These are phyloP conservation scores for Neonectria faginata DNA, from an alignment of 2,329 filamentous ascomycete species.

Conservation along the genomic window DNA sequence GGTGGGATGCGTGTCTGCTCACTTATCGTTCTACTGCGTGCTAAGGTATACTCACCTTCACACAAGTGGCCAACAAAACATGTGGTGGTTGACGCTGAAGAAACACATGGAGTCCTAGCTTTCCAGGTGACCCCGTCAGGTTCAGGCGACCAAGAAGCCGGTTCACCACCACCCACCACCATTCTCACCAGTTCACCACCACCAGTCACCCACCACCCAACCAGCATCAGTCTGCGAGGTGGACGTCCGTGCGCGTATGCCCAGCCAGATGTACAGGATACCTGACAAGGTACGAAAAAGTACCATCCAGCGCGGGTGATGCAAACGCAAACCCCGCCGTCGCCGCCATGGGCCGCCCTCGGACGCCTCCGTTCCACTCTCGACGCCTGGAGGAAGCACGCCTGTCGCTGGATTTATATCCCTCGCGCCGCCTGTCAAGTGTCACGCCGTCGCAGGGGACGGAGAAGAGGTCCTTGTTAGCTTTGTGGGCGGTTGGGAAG, in stretches of 20 bases:
- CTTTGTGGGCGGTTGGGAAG: background rate
- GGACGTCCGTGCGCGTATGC: slow-evolving; percentile 9
- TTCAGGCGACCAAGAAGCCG: slow-evolving; percentile 24
- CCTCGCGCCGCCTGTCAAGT: slow-evolving; percentile 9
- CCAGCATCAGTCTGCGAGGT: background rate
- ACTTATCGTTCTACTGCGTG: background rate
- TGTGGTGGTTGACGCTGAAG: background rate
- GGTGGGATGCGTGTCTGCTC: background rate
- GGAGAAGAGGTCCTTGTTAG: background rate
- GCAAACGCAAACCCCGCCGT: slow-evolving; percentile 19
- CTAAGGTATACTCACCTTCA: background rate
- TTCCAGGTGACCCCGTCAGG: slow-evolving; percentile 23
- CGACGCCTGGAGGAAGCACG: slow-evolving; percentile 11
- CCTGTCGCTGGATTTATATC: slow-evolving; percentile 2
- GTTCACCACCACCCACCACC: slow-evolving; percentile 1
- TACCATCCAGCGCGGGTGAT: background rate
- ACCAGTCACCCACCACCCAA: slow-evolving; percentile 1
- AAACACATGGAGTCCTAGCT: background rate
- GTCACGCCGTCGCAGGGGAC: background rate
- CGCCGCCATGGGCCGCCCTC: slow-evolving; percentile 7
- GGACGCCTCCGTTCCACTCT: slow-evolving; percentile 17
- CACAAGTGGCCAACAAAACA: background rate
- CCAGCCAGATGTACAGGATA: background rate
- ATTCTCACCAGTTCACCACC: no score
- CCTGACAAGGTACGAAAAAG: background rate